Percentiles rank a stretch among this genome's conserved stretches.
phyloP scores from a whole-genome alignment of 495 filamentous ascomycete genomes.

The Elasticomyces elasticus region DNA sequence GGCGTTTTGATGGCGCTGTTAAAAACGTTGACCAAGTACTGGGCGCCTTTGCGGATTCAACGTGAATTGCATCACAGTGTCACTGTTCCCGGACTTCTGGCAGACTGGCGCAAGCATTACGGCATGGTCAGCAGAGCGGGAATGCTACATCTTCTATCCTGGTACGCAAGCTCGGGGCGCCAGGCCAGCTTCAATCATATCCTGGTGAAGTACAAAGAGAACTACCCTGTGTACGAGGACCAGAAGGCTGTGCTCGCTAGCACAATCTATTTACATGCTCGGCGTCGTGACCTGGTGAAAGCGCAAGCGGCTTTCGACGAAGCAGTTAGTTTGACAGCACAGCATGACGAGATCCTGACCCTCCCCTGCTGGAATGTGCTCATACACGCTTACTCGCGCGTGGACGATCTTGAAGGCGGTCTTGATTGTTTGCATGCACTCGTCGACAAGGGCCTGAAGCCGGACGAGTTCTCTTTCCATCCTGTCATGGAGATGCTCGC shows the following conservation, averaged over 20 bases:
- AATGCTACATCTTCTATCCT: constrained; percentile 27
- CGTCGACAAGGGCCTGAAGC: constrained; percentile 33
- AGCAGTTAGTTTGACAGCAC: constrained; percentile 35
- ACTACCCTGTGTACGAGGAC: constrained; percentile 27
- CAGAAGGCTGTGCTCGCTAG: constrained; percentile 30
- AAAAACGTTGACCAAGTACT: background rate
- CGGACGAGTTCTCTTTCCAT: constrained; percentile 54
- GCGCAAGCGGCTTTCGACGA: constrained; percentile 48
- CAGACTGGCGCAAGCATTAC: constrained; percentile 20
- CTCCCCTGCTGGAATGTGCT: constrained; percentile 63
- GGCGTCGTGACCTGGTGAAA: constrained; percentile 48
- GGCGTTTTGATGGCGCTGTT: constrained; percentile 6
- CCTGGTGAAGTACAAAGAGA: constrained; percentile 43
- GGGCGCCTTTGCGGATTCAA: background rate
- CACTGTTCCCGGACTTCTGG: constrained; percentile 3
- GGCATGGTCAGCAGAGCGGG: constrained; percentile 8
- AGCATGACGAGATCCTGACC: constrained; percentile 46
- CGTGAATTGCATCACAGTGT: constrained; percentile 1
- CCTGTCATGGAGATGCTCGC: constrained; percentile 63
- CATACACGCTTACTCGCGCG: constrained; percentile 57
- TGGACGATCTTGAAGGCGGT: constrained; percentile 54
- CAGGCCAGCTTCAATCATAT: constrained; percentile 41
- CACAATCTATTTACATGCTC: constrained; percentile 57
- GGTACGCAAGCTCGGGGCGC: constrained; percentile 47
- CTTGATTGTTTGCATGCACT: constrained; percentile 50